Evolutionary conservation across 2,329 filamentous ascomycete species (phyloP).

Genomic region (Cercospora sesami): DNA sequence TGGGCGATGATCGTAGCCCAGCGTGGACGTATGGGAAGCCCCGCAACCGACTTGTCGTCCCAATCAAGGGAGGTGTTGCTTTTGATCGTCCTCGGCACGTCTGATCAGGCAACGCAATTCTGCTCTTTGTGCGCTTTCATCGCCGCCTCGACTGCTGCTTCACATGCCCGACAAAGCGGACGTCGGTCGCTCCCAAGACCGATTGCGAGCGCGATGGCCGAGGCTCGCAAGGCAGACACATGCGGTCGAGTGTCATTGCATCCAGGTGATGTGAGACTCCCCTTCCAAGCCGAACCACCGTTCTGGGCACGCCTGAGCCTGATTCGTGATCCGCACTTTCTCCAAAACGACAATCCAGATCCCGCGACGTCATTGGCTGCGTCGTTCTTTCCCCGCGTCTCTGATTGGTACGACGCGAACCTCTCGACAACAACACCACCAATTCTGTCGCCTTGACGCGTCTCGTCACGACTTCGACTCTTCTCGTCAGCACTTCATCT

Average conservation of each 20-base stretch:
- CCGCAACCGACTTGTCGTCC: slow-evolving; percentile 10
- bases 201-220: slow-evolving; percentile 13
- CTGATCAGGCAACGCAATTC: slow-evolving; percentile 10
- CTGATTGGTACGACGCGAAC: background rate
- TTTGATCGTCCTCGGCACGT: slow-evolving; percentile 16
- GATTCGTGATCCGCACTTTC: background rate
- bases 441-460: background rate
- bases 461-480: background rate
- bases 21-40: slow-evolving; percentile 13
- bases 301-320: background rate
- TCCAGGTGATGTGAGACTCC: background rate
- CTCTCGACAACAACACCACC: background rate
- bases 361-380: background rate
- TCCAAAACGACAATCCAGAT: background rate
- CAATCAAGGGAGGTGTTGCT: slow-evolving; percentile 12
- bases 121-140: background rate
- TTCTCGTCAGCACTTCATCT: background rate
- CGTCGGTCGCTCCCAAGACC: background rate
- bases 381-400: background rate
- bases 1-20: slow-evolving; percentile 16
- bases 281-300: background rate
- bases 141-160: background rate
- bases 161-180: slow-evolving; percentile 6
- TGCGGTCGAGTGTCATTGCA: background rate
- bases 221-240: slow-evolving; percentile 15